phyloP scores from a whole-genome alignment of 148 eudicot species.

The Bassia scoparia region DNA sequence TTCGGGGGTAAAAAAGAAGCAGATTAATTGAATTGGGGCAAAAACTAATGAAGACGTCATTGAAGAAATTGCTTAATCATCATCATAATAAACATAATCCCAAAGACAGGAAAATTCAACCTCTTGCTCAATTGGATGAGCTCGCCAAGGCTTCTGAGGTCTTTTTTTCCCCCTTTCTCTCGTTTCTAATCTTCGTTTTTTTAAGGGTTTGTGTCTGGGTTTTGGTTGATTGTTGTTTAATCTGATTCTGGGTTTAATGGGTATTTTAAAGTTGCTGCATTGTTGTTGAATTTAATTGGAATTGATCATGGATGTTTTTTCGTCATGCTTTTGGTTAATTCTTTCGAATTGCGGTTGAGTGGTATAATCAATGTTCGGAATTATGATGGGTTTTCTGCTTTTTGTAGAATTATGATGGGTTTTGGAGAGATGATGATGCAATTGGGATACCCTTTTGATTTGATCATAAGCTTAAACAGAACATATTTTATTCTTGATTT shows the following conservation, averaged over 20 bases:
- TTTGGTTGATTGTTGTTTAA: background rate
- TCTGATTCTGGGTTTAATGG: too few relatives aligned
- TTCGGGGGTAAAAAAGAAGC: background rate
- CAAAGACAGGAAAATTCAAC: conserved; percentile 40
- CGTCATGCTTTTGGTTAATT: too few relatives aligned
- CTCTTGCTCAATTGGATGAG: conserved; percentile 63
- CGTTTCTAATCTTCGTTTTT: background rate
- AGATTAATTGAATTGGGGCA: too few relatives aligned
- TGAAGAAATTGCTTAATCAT: conserved; percentile 52
- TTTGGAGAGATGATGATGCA: background rate
- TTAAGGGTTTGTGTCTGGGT: too few relatives aligned
- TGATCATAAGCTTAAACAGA: background rate
- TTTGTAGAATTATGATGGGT: background rate
- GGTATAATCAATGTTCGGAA: too few relatives aligned
- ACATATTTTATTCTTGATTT: background rate
- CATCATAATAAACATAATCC: conserved; percentile 40
- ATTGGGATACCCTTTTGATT: background rate
- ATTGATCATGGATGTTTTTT: too few relatives aligned
- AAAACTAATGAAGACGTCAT: conserved; percentile 89
- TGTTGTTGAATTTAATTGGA: too few relatives aligned
- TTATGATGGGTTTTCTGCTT: too few relatives aligned
- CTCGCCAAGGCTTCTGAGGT: conserved; percentile 77
- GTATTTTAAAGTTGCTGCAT: too few relatives aligned
- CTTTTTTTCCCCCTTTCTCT: background rate
- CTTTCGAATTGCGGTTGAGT: background rate